Evolutionary conservation across 208 protist species (phyloP), one percentile per base, ranked within the genome.

Genomic region (Acanthamoeba castellanii): DNA sequence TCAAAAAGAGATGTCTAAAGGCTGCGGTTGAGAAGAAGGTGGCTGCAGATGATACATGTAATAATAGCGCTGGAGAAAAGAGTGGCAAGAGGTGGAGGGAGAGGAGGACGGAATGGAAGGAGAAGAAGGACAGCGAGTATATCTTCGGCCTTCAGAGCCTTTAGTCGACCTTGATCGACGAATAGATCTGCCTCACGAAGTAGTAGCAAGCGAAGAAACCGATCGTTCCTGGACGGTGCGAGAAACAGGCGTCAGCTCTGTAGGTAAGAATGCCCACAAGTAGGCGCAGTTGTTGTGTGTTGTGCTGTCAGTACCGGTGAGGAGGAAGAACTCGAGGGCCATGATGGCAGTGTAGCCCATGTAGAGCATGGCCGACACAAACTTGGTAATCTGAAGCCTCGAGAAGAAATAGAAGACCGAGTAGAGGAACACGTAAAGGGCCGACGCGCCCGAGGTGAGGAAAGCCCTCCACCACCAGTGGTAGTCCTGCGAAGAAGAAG

Each of bases 391-490:
- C 25, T 96, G 92, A 1, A 99, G 96, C 57, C 52, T 95, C 5
- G 96, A 97, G 34, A 95, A 61, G 92, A 98, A 99, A 95, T 99
- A 99, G 87, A 97, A 98, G 34, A 99, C 64, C 18, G 97, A 96
- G 95, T 99, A 99, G 1, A 98, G 59, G 93, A 99, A 99, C 72
- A 99, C 94, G 95, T 99, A 99, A 22, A 99, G 8, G 11, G 98
- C 98, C 1, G 98, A 97, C 4, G 97, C 95, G 59, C 98, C 99
- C 2, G 98, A 97, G 3, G 98, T 98, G 37, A 99, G 96, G 96
- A 99, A 99, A 18, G 98, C 98, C 76, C 97, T 96, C 99, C 99
- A 99, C 99, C 99, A 99, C 99, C 99, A 99, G 74, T 98, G 97
- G 96, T 99, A 99, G 95, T 99, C 98, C 97, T 98, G 98, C 97